Conservation (phyloP, 257 asterid species). For the Nyctanthes arbortristis region DNA sequence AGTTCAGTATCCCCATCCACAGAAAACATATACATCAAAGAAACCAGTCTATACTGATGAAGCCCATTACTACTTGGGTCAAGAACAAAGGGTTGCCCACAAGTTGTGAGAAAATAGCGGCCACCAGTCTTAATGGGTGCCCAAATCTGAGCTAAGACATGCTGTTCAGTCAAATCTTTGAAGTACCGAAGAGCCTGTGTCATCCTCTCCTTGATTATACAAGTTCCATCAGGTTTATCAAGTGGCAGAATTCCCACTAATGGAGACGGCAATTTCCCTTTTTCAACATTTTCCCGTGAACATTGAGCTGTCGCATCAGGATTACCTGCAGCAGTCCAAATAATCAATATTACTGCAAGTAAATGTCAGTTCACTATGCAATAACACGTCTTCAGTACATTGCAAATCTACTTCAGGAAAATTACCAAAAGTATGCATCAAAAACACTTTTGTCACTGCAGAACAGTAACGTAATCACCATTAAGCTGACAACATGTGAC, state of each 20-base stretch:
- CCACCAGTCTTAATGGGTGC: slow-evolving; percentile 82
- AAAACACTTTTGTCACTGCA: not conserved
- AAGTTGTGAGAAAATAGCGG: slow-evolving; percentile 78
- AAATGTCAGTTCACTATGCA: not conserved
- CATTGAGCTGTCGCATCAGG: slow-evolving; percentile 45
- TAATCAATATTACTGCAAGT: slow-evolving; percentile 17
- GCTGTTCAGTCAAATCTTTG: slow-evolving; percentile 77
- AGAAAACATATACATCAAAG: slow-evolving; percentile 69
- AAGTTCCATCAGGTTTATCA: slow-evolving; percentile 64
- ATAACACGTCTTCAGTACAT: not conserved
- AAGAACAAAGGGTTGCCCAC: slow-evolving; percentile 89
- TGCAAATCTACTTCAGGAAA: slow-evolving; percentile 11
- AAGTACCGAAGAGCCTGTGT: slow-evolving; percentile 85
- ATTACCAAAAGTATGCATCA: slow-evolving; percentile 1
- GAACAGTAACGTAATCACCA: not conserved
- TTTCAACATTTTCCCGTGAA: slow-evolving; percentile 44
- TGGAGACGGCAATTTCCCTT: slow-evolving; percentile 51
- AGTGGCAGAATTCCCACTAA: slow-evolving; percentile 47
- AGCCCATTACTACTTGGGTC: slow-evolving; percentile 81
- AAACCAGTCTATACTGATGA: slow-evolving; percentile 82
- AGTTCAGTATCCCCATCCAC: slow-evolving; percentile 70
- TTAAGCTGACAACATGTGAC: not conserved
- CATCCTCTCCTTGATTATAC: slow-evolving; percentile 84
- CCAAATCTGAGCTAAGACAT: slow-evolving; percentile 91
- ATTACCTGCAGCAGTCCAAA: slow-evolving; percentile 46